phyloP scores from a whole-genome alignment of 495 filamentous ascomycete genomes.

The Opeltia flavorubescens region DNA sequence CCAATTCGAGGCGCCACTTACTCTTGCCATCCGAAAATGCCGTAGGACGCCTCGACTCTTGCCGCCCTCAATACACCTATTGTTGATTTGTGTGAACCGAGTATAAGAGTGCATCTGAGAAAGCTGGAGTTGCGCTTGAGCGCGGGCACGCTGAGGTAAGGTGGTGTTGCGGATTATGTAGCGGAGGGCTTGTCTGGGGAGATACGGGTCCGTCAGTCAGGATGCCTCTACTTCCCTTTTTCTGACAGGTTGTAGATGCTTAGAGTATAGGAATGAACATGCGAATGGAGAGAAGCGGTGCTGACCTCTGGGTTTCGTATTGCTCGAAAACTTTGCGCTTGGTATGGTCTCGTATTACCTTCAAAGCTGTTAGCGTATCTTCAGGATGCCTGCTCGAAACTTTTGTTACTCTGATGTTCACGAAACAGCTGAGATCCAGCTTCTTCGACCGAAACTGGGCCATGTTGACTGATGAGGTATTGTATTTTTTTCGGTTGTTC shows the following conservation, averaged over 20 bases:
- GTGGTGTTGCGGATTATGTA: slow-evolving; percentile 88
- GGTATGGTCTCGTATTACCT: slow-evolving; percentile 6
- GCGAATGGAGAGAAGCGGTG: slow-evolving; percentile 10
- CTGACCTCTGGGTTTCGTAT: slow-evolving; percentile 72
- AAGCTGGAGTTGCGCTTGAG: slow-evolving; percentile 82
- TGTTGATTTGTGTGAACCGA: slow-evolving; percentile 79
- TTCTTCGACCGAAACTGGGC: slow-evolving; percentile 74
- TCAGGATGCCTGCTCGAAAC: neutral
- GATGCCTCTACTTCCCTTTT: neutral
- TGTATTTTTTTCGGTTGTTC: no score
- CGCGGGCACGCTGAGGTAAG: slow-evolving; percentile 64
- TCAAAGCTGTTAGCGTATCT: slow-evolving; percentile 4
- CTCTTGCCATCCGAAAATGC: slow-evolving; percentile 81
- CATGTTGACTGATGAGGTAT: slow-evolving; percentile 35
- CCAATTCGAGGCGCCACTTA: slow-evolving; percentile 28
- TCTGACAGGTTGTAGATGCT: neutral
- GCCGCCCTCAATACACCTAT: slow-evolving; percentile 80
- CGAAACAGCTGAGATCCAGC: slow-evolving; percentile 71
- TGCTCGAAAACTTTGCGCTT: slow-evolving; percentile 61
- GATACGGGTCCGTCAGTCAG: neutral
- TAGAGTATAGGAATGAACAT: neutral
- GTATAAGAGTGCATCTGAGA: slow-evolving; percentile 93
- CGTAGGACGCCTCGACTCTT: slow-evolving; percentile 73
- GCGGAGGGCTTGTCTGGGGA: slow-evolving; percentile 76
- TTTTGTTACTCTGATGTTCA: slow-evolving; percentile 51